Base-by-base conservation (phyloP, 345 rosid genomes). In the Euphorbia pulcherrima region DNA sequence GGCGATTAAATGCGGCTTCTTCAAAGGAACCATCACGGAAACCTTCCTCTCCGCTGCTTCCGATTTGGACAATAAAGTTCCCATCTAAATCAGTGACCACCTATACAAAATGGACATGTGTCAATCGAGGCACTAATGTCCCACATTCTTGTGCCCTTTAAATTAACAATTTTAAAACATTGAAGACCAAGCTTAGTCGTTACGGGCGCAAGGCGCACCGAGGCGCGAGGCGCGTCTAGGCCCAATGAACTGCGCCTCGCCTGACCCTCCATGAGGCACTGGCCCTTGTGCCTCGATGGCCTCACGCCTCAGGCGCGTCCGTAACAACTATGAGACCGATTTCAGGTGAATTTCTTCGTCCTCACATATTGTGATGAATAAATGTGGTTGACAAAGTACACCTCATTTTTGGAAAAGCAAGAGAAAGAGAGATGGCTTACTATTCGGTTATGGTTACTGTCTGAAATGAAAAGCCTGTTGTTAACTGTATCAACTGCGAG, bases 391-490 rank as follows among this genome's bases (percentile, higher is more conserved):
- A 50, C 6, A 14, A 39, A 21, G 66, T 61, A 0, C 27, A 39
- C 20, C 18, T 23, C 3, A 10, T 17, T 41, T 44, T 1, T 4
- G 21, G 11, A 23, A 41, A 18, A n/a, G 56, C 6, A 3, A 21
- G 63, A 16, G 67, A 48, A 70, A 59, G 69, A 74, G 50, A 66
- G 79, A 69, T 67, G 80, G 51, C 77, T 20, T 87, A 90, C 98
- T 56, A 90, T 87, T 72, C 97, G 92, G 81, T 93, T 90, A 72
- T 93, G 98, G 81, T 93, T 90, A 78, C 98, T 88, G 76, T 93
- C 98, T 52, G 97, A 90, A 77, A 93, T 88, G 82, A 93, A 93
- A 37, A 92, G 86, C 48, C 98, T 82, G 62, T 86, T 88, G 83
- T 90, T 92, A 76, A 90, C 87, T 47, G 79, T 69, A 82, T 93